Evolutionary conservation across 176 grass and related monocot species (phyloP), one percentile per base, ranked within the genome.

Genomic region (Dactylis glomerata): DNA sequence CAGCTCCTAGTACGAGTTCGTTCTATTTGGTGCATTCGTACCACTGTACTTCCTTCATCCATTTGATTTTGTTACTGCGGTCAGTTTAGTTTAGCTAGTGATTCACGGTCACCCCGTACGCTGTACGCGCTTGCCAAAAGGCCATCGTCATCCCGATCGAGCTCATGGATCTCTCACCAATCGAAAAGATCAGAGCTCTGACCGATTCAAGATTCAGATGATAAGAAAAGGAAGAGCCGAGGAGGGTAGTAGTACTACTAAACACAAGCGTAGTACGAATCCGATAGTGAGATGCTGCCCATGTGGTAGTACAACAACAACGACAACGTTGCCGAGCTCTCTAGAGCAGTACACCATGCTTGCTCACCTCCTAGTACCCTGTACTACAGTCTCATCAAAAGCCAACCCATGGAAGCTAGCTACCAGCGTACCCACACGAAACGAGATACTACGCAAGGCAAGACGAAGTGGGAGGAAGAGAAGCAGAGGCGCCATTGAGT

Each of bases 401-500:
- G 49, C 17, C 20, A 51, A 51, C 0, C 49, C 2, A 51, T 47
- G 42, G 42, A 45, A 45, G 2, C 40, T 41, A 41, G 40, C 44
- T 13, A 36, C 34, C 34, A 8, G 52, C 52, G 3, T 36, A 36
- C 38, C 38, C 6, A 40, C 23, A 57, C 54, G 22, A 57, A n/a
- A 58, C 0, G 12, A 11, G 44, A 32, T 40, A 36, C 5, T 36
- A 40, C 1, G 3, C 3, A 9, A 36, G 0, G 7, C 4, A 23
- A 52, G 32, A 37, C 10, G 12, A 10, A 8, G 10, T 22, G 17
- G 17, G 76, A 61, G 74, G 14, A 82, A 62, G 76, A 80, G 84
- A 47, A 32, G 79, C 56, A 82, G 73, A 92, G 77, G 86, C 86
- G 52, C 86, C 86, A 82, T 97, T 94, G 95, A 97, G 92, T 94